phyloP scores from a whole-genome alignment of 257 asterid genomes.

The Voacanga thouarsii region DNA sequence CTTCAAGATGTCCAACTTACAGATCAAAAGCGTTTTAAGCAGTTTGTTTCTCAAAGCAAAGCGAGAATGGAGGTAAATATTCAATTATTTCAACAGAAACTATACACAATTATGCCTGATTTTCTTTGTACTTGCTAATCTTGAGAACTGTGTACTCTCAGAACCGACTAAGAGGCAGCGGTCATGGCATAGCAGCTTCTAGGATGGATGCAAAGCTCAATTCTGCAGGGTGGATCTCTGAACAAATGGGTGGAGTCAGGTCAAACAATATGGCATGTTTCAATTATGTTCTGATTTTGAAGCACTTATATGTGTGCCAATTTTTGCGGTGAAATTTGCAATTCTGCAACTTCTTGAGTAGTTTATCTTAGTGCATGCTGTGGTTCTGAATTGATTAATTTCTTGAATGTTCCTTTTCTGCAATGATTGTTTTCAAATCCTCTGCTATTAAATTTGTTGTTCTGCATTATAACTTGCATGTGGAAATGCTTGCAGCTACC shows the following conservation, averaged over 20 bases:
- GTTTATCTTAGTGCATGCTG: background rate
- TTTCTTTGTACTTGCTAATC: slow-evolving; percentile 2
- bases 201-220: slow-evolving; percentile 98
- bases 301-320: background rate
- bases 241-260: slow-evolving; percentile 99
- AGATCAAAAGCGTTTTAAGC: slow-evolving; percentile 95
- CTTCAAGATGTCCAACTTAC: slow-evolving; percentile 93
- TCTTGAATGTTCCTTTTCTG: background rate
- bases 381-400: background rate
- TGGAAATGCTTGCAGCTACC: slow-evolving; percentile 63
- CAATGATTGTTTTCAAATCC: background rate
- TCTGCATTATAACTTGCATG: background rate
- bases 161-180: slow-evolving; percentile 98
- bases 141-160: slow-evolving; percentile 33
- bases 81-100: slow-evolving; percentile 13
- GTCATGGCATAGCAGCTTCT: slow-evolving; percentile 93
- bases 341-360: background rate
- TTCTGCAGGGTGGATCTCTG: slow-evolving; percentile 92
- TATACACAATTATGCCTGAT: slow-evolving; percentile 9
- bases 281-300: background rate
- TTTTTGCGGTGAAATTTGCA: background rate
- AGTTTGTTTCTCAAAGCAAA: slow-evolving; percentile 96
- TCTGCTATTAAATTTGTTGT: background rate
- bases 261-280: slow-evolving; percentile 22
- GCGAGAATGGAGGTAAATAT: slow-evolving; percentile 90